Evolutionary conservation across 306 rosid genomes (phyloP).

Genomic region (Clitoria ternatea): DNA sequence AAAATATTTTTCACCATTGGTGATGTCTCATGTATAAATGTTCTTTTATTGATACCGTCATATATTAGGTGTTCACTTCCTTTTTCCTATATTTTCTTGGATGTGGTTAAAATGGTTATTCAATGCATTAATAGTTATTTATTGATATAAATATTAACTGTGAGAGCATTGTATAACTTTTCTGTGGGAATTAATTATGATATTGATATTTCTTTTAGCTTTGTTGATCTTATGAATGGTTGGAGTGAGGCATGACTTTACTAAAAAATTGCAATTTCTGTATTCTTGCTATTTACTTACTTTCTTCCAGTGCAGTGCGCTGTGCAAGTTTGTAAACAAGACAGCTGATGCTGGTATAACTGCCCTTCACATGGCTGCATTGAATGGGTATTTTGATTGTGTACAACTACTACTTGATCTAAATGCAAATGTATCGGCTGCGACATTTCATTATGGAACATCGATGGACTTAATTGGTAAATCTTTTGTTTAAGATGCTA

Average conservation of each 20-base stretch:
- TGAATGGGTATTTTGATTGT: slow-evolving; percentile 84
- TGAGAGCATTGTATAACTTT: not conserved
- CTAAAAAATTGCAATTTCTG: slow-evolving; percentile 16
- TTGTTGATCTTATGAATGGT: not conserved
- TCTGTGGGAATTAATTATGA: not conserved
- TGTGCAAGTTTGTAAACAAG: slow-evolving; percentile 88
- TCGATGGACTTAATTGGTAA: slow-evolving; percentile 95
- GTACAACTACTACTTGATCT: slow-evolving; percentile 90
- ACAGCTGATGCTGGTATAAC: slow-evolving; percentile 96
- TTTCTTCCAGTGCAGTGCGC: slow-evolving; percentile 80
- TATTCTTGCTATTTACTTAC: slow-evolving; percentile 58
- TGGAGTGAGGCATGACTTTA: not conserved
- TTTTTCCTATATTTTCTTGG: not conserved
- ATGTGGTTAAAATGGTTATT: not conserved
- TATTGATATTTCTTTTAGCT: not conserved
- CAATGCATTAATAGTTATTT: not conserved
- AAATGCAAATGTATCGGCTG: slow-evolving; percentile 59
- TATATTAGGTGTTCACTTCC: not conserved
- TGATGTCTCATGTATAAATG: not conserved
- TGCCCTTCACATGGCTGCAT: slow-evolving; percentile 94
- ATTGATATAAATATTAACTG: not conserved
- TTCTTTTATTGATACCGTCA: not conserved
- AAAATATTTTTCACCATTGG: not conserved
- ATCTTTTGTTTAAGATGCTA: not conserved
- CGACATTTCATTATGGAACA: slow-evolving; percentile 83